phyloP scores from a whole-genome alignment of 176 grass and related monocot species.

The Cenchrus fungigraminus region DNA sequence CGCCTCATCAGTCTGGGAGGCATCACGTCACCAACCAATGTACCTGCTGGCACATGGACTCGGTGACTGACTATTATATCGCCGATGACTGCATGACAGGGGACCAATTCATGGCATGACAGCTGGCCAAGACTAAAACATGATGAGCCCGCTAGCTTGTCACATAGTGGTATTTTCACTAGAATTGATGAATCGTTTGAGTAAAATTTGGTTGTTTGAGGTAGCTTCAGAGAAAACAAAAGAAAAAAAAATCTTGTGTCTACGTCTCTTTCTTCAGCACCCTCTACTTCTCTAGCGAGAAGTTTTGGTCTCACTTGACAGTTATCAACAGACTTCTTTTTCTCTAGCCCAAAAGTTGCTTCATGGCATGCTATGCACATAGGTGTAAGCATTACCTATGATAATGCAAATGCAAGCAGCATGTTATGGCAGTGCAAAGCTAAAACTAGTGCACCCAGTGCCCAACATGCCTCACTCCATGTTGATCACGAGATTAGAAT shows the following conservation, averaged over 20 bases:
- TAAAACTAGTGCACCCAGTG: background rate
- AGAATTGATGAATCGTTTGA: background rate
- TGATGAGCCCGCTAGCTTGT: constrained; percentile 7
- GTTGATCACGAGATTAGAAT: background rate
- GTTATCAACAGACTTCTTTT: background rate
- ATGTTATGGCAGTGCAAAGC: background rate
- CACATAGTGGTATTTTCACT: background rate
- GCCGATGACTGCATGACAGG: background rate
- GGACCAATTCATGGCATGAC: constrained; percentile 17
- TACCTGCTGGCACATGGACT: constrained; percentile 16
- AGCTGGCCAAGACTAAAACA: background rate
- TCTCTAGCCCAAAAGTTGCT: background rate
- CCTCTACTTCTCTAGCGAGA: background rate
- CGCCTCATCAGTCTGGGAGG: background rate
- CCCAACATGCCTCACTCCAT: background rate
- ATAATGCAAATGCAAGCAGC: background rate
- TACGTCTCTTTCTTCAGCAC: background rate
- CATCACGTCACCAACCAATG: constrained; percentile 6
- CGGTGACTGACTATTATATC: background rate
- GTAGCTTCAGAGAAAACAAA: background rate
- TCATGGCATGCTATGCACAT: constrained; percentile 6
- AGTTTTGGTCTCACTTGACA: background rate
- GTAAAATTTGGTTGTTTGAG: background rate
- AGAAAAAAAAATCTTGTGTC: background rate
- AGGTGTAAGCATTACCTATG: background rate